phyloP scores from a whole-genome alignment of 192 early-diverging fungal genomes.

The Coemansia sp. region DNA sequence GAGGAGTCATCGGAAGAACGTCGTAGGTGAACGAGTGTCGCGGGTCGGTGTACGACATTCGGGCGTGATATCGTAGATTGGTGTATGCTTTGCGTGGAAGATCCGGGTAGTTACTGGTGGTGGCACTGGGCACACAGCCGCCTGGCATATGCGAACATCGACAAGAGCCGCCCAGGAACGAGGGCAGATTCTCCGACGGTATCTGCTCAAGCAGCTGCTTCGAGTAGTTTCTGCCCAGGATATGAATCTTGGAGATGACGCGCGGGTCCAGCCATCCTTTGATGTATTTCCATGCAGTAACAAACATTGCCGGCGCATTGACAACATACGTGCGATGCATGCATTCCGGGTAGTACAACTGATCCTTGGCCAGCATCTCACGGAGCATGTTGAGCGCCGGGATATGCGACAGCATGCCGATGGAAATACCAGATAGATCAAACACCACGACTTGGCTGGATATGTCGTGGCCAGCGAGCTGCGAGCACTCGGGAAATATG shows the following conservation, averaged over 20 bases:
- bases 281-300: conserved; percentile 75
- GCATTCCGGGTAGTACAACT: conserved; percentile 94
- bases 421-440: conserved; percentile 85
- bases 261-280: conserved; percentile 79
- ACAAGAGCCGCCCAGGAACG: conserved; percentile 71
- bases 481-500: conserved; percentile 77
- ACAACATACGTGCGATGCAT: conserved; percentile 90
- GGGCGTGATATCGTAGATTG: conserved; percentile 35
- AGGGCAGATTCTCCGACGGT: conserved; percentile 64
- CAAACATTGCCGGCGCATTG: conserved; percentile 90
- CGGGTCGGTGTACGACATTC: conserved; percentile 35
- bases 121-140: conserved; percentile 56
- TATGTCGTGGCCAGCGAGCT: conserved; percentile 63
- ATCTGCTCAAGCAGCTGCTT: conserved; percentile 63
- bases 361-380: conserved; percentile 79
- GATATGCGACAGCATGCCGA: conserved; percentile 65
- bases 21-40: conserved; percentile 41
- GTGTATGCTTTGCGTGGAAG: conserved; percentile 44
- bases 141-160: conserved; percentile 74
- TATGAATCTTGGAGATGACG: conserved; percentile 57
- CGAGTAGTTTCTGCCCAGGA: conserved; percentile 64
- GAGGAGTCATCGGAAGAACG: conserved; percentile 10
- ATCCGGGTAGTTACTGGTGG: conserved; percentile 39
- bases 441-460: conserved; percentile 87
- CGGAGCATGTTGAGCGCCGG: conserved; percentile 68